Evolutionary conservation across 192 early-diverging fungal species (phyloP), one percentile per base, ranked within the genome.

Genomic region (Jimgerdemannia flammicorona): DNA sequence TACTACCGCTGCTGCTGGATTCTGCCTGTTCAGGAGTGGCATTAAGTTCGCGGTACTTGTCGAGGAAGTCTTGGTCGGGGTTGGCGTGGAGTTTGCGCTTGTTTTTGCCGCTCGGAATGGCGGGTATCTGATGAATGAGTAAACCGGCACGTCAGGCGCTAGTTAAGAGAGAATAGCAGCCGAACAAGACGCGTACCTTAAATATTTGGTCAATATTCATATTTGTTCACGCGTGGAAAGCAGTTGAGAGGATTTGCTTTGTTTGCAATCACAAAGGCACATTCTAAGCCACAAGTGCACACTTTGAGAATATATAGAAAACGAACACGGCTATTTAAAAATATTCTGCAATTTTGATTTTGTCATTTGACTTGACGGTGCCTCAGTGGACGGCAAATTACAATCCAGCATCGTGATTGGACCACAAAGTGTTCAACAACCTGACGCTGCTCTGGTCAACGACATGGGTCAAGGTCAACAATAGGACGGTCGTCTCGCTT

Each of bases 1-100:
- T 29, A 11, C 70, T 64, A n/a, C 70, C 66, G 19, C 70, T 70
- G 59, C 71, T 71, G 7, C 54, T 41, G 40, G 41, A 73, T 43
- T 70, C 74, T 8, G 68, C 43, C 41, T 72, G 43, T 6, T 69
- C 70, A 44, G 39, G 18, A 40, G 73, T 77, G 54, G 79, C 79
- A 3, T 73, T 44, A 4, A 39, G 40, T 78, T 77, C 81, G 44
- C 71, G 72, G 17, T 84, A 79, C 29, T 81, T 84, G 70, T 88
- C 84, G 59, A 90, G 69, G 43, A 84, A 81, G 44, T 79, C 72
- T 10, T 81, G 68, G 29, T 83, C 79, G 29, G 87, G 81, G 42
- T 74, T 81, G 2, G 78, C 75, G 8, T 81, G 76, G 73, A 84
- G 82, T 75, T 87, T 88, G 43, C 86, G 71, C 65, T 87, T 90